Conservation (phyloP, 768 basidiomycete species). For the Suillus occidentalis region DNA sequence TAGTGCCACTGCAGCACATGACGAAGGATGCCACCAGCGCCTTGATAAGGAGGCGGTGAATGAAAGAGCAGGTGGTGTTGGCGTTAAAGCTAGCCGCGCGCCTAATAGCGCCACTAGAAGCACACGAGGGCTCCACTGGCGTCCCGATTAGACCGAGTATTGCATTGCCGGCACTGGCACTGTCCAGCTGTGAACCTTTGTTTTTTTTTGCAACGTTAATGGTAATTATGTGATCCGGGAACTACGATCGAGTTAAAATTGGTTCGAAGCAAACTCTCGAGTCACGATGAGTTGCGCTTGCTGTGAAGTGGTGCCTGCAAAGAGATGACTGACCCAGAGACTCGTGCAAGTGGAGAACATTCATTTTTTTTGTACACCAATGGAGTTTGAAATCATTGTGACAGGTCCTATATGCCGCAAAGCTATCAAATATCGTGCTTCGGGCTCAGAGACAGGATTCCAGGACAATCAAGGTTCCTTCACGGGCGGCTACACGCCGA, state of each 20-base stretch:
- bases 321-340: constrained; percentile 70
- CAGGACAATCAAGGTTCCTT: constrained; percentile 67
- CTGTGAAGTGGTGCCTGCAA: constrained; percentile 71
- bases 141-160: background rate
- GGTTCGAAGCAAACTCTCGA: too few species aligned
- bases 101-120: background rate
- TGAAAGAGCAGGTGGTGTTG: background rate
- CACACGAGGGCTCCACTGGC: background rate
- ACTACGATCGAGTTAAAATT: too few species aligned
- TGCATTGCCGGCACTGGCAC: too few species aligned
- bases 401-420: constrained; percentile 69
- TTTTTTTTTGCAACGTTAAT: constrained; percentile 26
- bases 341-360: constrained; percentile 57
- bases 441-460: constrained; percentile 65
- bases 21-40: background rate
- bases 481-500: constrained; percentile 17
- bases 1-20: background rate
- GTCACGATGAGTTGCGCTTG: constrained; percentile 5
- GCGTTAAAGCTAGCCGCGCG: background rate
- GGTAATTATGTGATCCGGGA: too few species aligned
- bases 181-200: too few species aligned
- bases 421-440: constrained; percentile 59
- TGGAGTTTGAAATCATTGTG: constrained; percentile 79
- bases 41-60: background rate
- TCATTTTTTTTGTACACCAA: constrained; percentile 29